Evolutionary conservation across 1,284 basidiomycete genomes (phyloP), one percentile per base, ranked within the genome.

Genomic region (Naganishia cerealis): DNA sequence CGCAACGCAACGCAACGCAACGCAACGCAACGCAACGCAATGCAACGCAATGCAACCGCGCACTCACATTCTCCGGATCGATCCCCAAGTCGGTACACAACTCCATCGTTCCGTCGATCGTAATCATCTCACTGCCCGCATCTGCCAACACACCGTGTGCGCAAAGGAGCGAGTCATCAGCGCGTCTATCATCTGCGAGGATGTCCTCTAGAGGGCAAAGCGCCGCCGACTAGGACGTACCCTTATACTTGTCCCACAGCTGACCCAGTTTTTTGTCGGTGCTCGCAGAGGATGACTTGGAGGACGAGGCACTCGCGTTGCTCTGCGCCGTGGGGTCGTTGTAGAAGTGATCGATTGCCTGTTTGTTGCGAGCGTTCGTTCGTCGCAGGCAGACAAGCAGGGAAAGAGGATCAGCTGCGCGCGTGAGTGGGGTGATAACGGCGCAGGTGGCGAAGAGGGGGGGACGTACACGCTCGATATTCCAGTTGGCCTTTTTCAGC

Each of bases 201-300:
- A 24, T n/a, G 38, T 18, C 12, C 18, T 16, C 15, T 6, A n/a
- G n/a, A n/a, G 40, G 16, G 10, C n/a, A 40, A 18, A 42, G 55
- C 9, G 21, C 18, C 13, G 15, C 8, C 21, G 24, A 21, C 7
- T 46, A 29, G 7, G 21, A 68, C 76, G 43, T 58, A 81, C 81
- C 80, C 71, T 80, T 81, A 72, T 76, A 81, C 42, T 71, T 62
- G 55, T 82, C 80, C 77, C 78, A 82, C 36, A 82, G 75, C 40
- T 77, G 77, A 16, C 77, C 77, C 21, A 81, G 61, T 70, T 80
- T 81, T 74, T 79, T 79, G 67, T 76, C 76, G 55, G 73, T 71
- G 13, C 67, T 73, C 15, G 29, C 46, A 4, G 63, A 26, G 42
- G 66, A 33, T 16, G 55, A 33, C 21, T 50, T 61, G 16, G 39